Conservation (phyloP, 495 filamentous ascomycete species). For the Xylaria venustula region DNA sequence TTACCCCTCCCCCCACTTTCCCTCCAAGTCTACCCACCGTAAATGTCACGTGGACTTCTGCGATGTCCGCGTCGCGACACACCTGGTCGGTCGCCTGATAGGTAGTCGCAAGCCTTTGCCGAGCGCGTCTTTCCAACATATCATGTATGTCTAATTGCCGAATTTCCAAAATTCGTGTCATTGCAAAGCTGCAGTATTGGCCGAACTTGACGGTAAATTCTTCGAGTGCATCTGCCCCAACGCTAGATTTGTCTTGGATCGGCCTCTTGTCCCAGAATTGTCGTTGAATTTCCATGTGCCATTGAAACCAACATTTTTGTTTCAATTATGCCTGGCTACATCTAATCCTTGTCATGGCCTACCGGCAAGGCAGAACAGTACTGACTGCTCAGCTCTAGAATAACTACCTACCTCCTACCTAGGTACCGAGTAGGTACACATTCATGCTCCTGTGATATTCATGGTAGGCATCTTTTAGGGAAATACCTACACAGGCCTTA, state of each 20-base stretch:
- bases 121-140: no score
- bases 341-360: neutral
- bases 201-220: neutral
- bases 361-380: neutral
- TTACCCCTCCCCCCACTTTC: neutral
- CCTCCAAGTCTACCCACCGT: no score
- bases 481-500: no score
- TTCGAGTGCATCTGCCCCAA: neutral
- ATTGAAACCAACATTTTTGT: neutral
- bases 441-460: neutral
- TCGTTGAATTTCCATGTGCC: neutral
- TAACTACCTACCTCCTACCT: no score
- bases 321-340: neutral
- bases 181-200: neutral
- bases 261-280: neutral
- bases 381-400: neutral
- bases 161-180: neutral
- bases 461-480: neutral
- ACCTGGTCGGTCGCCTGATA: neutral
- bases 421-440: neutral
- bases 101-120: neutral
- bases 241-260: neutral
- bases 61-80: neutral
- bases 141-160: no score
- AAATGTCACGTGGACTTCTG: constrained; percentile 3